Base-by-base conservation (phyloP, 371 early-diverging fungal genomes). In the Capillidium heterosporum region DNA sequence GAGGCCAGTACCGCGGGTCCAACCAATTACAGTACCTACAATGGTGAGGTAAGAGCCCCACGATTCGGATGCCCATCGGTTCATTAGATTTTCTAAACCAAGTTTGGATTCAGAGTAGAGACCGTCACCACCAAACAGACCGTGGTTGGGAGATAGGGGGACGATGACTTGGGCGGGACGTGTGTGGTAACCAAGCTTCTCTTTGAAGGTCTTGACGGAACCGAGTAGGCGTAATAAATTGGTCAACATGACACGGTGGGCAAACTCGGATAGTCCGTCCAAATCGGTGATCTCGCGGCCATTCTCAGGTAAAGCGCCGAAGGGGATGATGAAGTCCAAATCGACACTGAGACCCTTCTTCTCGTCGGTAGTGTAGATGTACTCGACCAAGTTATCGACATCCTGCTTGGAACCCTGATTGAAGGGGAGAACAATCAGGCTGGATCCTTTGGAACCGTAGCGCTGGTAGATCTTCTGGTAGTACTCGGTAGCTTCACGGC, bases 1-100 rank as follows among this genome's bases (percentile, higher is more conserved):
- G 64, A 94, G 75, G 46, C 93, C 92, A 48, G 96, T 95, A 61
- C 96, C 93, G 63, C 95, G 84, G 39, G 96, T 95, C 95, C 96
- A 95, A 24, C 95, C 95, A 65, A 95, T 95, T 42, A 89, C 87
- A 43, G 92, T 90, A 60, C 94, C 94, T 44, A 89, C 74, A 48
- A 95, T 82, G 35, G 86, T 75, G 61, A 95, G 69, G 75, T 93
- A 88, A 66, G 72, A 73, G 43, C 81, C 73, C 95, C 95, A 95
- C 57, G 76, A 76, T 66, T 95, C 95, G 57, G 93, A 80, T 50
- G 82, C 73, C 91, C 90, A 95, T 56, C 91, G 80, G 81, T 87
- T 85, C 66, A 95, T 74, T 59, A 91, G 65, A 41, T 91, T 90
- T 71, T 92, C 92, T 27, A 95, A 75, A 17, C 82, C 82, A 59